These are phyloP conservation scores for Saccharomyces hybrid DNA, from an alignment of 1,139 yeast species.

Conservation along the genomic window DNA sequence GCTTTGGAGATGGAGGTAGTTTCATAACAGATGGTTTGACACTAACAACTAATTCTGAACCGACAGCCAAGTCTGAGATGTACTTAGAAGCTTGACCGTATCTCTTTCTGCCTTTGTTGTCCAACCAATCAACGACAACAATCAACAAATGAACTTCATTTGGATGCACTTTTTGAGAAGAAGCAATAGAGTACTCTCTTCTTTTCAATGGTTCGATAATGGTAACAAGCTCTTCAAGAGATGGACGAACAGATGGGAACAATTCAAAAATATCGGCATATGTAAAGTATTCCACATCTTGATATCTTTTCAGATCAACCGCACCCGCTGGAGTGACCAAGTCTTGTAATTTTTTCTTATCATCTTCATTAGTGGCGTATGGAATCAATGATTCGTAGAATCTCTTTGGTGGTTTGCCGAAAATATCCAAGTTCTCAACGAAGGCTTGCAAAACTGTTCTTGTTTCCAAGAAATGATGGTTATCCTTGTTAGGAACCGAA, in stretches of 20 bases:
- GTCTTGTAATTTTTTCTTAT: slow-evolving; percentile 52
- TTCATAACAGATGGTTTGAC: slow-evolving; percentile 98
- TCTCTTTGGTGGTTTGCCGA: slow-evolving; percentile 94
- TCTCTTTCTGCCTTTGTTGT: slow-evolving; percentile 75
- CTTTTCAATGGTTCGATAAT: slow-evolving; percentile 84
- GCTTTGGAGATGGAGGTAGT: slow-evolving; percentile 76
- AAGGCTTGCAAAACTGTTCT: slow-evolving; percentile 79
- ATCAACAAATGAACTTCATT: slow-evolving; percentile 85
- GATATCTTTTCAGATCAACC: slow-evolving; percentile 72
- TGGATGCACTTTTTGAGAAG: slow-evolving; percentile 87
- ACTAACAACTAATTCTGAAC: slow-evolving; percentile 83
- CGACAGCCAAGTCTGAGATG: slow-evolving; percentile 68
- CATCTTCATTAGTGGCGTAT: slow-evolving; percentile 62
- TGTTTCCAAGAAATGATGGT: slow-evolving; percentile 49
- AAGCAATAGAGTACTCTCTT: slow-evolving; percentile 98
- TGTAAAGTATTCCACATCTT: slow-evolving; percentile 74
- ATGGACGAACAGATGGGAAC: slow-evolving; percentile 77
- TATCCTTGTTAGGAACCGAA: slow-evolving; percentile 64
- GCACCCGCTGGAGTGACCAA: slow-evolving; percentile 79
- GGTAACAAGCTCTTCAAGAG: slow-evolving; percentile 60
- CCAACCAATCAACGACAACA: slow-evolving; percentile 96
- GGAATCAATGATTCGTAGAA: slow-evolving; percentile 78
- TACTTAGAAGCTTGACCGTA: slow-evolving; percentile 93
- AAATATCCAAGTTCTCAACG: slow-evolving; percentile 71
- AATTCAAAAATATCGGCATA: slow-evolving; percentile 77